Percentiles rank a stretch among this genome's conserved stretches.
Conservation (phyloP, 768 basidiomycete genomes). For the Termitomyces sp. region DNA sequence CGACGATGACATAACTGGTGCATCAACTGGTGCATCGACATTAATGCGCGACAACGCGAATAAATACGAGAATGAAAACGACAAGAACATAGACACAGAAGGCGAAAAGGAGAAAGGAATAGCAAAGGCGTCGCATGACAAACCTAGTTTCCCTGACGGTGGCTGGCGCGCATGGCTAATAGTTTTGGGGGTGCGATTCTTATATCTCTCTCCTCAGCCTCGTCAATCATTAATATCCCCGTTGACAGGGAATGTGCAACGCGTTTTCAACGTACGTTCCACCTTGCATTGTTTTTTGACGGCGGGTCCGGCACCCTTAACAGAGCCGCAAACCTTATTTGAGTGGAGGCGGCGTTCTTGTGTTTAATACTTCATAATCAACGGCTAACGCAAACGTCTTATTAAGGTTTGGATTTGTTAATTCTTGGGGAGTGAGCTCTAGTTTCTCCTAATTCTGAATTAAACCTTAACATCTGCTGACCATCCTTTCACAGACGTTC, state of each 20-base stretch:
- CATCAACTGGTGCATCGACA: slow-evolving; percentile 2
- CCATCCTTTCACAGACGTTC: slow-evolving; percentile 1
- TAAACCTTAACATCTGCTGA: background rate
- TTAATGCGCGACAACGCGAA: background rate
- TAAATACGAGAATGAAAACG: background rate
- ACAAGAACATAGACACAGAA: background rate
- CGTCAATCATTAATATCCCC: background rate
- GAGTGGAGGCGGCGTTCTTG: too few relatives aligned
- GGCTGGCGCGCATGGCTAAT: slow-evolving; percentile 40
- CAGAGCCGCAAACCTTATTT: background rate
- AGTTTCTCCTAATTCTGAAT: background rate
- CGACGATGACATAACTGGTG: slow-evolving; percentile 2
- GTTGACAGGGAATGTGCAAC: slow-evolving; percentile 40
- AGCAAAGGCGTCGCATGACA: background rate
- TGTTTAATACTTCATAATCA: too few relatives aligned
- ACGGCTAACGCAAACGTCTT: slow-evolving; percentile 7
- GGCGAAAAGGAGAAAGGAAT: background rate
- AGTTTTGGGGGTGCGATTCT: slow-evolving; percentile 32
- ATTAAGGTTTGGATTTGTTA: slow-evolving; percentile 60
- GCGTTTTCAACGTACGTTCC: slow-evolving; percentile 40
- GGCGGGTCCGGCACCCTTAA: background rate
- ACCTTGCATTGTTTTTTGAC: background rate
- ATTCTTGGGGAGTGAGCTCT: slow-evolving; percentile 63
- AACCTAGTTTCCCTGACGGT: slow-evolving; percentile 33
- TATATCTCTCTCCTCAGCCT: background rate